Conservation (phyloP, 345 rosid genomes). For the Acer campestre region DNA sequence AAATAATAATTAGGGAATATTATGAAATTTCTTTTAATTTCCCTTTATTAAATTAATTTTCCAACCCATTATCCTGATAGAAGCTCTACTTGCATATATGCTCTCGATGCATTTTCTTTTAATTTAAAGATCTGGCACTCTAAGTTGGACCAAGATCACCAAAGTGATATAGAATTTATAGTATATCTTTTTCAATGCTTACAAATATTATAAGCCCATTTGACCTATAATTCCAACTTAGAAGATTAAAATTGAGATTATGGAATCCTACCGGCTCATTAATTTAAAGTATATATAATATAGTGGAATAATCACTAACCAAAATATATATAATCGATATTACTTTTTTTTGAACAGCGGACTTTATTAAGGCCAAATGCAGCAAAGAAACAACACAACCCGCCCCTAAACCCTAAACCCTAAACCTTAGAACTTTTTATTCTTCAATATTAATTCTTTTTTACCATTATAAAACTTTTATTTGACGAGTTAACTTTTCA, state of each 20-base stretch:
- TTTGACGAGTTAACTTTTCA: no score
- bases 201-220: not conserved
- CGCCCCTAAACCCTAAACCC: no score
- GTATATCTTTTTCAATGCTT: not conserved
- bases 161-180: not conserved
- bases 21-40: no score
- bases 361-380: no score
- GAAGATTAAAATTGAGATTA: not conserved
- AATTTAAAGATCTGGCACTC: not conserved
- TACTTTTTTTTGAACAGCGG: no score
- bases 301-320: not conserved
- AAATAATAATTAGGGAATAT: not conserved
- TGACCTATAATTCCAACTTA: not conserved
- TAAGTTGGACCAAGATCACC: not conserved
- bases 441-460: no score
- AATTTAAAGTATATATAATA: not conserved
- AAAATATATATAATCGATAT: no score
- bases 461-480: not conserved
- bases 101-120: not conserved
- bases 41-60: not conserved
- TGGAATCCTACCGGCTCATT: not conserved
- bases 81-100: not conserved
- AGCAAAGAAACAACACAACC: no score
- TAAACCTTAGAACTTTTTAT: no score
- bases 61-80: not conserved